Base-by-base conservation (phyloP, 495 filamentous ascomycete species). In the Talaromyces ruber region DNA sequence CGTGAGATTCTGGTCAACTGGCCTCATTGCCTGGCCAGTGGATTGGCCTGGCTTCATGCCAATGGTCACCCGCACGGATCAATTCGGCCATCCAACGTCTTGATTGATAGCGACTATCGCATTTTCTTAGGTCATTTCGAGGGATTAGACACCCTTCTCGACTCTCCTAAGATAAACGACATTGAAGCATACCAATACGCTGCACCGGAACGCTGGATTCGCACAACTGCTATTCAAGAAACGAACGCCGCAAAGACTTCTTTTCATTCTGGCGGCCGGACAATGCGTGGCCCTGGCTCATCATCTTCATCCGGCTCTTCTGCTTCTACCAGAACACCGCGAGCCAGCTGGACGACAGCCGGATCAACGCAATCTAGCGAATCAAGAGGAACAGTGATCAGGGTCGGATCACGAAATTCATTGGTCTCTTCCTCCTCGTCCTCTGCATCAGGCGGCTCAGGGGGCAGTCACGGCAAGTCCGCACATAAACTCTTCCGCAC, bases 111-210 rank as follows among this genome's bases (percentile, higher is more conserved):
- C 56, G 77, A 87, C 37, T 89, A 89, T 66, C 77, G 82, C 39
- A 85, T 96, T 59, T 88, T 85, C 67, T 84, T 94, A 43, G 81
- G 86, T 32, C 91, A 95, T 66, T 88, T 84, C 66, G 84, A 87
- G 53, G 83, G 81, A 9, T 71, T 89, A 71, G 76, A 85, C 72
- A 75, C 84, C 29, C 68, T 85, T 76, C 71, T 78, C 63, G 65
- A 81, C 64, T 69, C 79, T 59, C 69, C 75, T 53, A 71, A 83
- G 73, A 67, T 81, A 34, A 72, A 85, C 60, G 90, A 93, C 64
- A 86, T 87, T 34, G 93, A 98, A 68, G 80, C 82, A 34, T 97
- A 97, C 74, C 88, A 95, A 64, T 94, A 96, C 66, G 87, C 88
- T 1, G 86, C 93, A 2, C 93, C 93, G 3, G 93, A 98, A 68